phyloP scores from a whole-genome alignment of 108 stramenopile species.

The Nitzschia putrida region DNA sequence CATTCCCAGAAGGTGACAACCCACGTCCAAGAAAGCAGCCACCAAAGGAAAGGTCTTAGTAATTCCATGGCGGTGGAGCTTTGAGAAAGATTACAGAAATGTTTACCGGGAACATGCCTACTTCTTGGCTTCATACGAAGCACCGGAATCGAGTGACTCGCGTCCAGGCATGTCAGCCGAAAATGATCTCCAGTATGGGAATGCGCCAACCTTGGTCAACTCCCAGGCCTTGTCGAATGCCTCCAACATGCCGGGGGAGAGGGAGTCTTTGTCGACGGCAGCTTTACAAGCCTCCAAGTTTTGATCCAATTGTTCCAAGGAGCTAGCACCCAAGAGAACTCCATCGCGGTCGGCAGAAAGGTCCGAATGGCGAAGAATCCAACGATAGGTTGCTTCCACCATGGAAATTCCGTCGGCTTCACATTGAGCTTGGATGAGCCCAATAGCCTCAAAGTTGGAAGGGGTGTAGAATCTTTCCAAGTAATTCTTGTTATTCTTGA shows the following conservation, averaged over 20 bases:
- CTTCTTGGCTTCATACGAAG: background rate
- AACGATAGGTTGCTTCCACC: slow-evolving; percentile 85
- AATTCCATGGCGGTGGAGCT: background rate
- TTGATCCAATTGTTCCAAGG: slow-evolving; percentile 71
- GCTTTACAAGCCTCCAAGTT: slow-evolving; percentile 65
- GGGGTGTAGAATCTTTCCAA: slow-evolving; percentile 82
- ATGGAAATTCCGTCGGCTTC: slow-evolving; percentile 60
- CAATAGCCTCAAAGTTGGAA: slow-evolving; percentile 77
- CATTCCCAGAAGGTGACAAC: too few species aligned
- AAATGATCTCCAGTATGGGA: slow-evolving; percentile 88
- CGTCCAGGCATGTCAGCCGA: slow-evolving; percentile 80
- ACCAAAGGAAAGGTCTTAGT: background rate
- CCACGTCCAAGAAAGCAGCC: background rate
- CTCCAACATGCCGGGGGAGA: slow-evolving; percentile 38
- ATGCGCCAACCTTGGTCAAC: slow-evolving; percentile 63
- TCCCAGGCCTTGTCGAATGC: slow-evolving; percentile 81
- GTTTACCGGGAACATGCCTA: background rate
- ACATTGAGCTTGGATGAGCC: slow-evolving; percentile 65
- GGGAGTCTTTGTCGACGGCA: slow-evolving; percentile 24
- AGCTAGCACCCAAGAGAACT: slow-evolving; percentile 82
- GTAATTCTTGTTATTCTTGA: slow-evolving; percentile 85
- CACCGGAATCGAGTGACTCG: background rate
- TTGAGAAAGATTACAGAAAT: background rate
- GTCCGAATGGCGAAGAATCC: slow-evolving; percentile 86
- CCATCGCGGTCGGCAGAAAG: slow-evolving; percentile 64